Base-by-base conservation (phyloP, 2,329 filamentous ascomycete genomes). In the Mycogone perniciosa region DNA sequence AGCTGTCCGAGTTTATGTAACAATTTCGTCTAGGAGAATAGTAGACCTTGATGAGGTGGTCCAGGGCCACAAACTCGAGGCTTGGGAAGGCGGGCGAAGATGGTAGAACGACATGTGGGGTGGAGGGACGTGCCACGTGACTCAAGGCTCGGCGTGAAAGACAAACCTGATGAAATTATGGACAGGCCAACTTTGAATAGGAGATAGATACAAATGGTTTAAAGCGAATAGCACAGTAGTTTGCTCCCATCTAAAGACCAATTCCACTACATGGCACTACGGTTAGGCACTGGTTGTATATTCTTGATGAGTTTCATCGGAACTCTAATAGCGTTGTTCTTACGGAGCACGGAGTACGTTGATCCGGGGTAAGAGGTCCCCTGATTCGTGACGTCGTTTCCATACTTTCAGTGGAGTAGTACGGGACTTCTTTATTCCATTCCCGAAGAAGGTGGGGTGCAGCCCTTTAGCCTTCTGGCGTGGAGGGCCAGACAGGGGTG, bases 31-130 rank as follows among this genome's bases (percentile, higher is more conserved):
- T 6, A 38, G 35, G 7, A 11, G 8, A 20, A 38, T 38, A 20
- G 35, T 20, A 20, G 20, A 20, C 20, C 20, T 38, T 20, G 20
- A 11, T n/a, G 46, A 29, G 27, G 31, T 44, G 35, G 27, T 48
- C 34, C 35, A 43, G 40, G 40, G 40, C 41, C 39, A 41, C 50
- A 52, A 52, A 44, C 39, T 48, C 38, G 44, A 31, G 33, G 44
- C 39, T 52, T 39, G 46, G 50, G 48, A 49, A 46, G 41, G 46
- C 38, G 46, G 51, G 42, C 46, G 51, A 53, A 50, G 51, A 44
- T 33, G 51, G 51, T 45, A 49, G 51, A 50, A 46, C 51, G 31
- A 46, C 46, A 45, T 43, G 51, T 53, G 51, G 51, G 51, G 51
- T 44, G 47, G 40, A 39, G 42, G 42, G 29, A n/a, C 20, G 9